These are phyloP conservation scores for Penicillium cataractarum DNA, from an alignment of 495 filamentous ascomycete species.

Conservation along the genomic window DNA sequence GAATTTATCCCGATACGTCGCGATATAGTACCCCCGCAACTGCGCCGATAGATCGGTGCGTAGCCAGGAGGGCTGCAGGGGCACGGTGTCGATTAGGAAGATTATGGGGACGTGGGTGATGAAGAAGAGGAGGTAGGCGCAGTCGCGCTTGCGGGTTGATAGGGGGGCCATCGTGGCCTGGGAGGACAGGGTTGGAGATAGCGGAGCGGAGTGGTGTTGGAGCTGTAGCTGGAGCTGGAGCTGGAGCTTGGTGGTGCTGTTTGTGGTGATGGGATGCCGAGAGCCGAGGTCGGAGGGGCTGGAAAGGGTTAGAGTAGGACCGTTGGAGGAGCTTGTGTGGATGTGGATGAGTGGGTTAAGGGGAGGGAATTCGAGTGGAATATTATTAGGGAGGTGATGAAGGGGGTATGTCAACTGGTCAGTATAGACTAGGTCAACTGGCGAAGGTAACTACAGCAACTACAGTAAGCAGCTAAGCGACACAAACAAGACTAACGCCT, in stretches of 20 bases:
- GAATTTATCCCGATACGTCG: slow-evolving; percentile 75
- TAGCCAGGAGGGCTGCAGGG: slow-evolving; percentile 63
- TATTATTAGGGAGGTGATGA: not conserved
- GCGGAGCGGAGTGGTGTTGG: not conserved
- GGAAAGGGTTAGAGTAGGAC: not conserved
- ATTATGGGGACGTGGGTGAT: slow-evolving; percentile 67
- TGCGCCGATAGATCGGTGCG: slow-evolving; percentile 51
- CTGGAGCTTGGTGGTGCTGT: not conserved
- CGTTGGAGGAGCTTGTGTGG: no score
- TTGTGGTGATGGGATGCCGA: not conserved
- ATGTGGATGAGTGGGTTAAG: no score
- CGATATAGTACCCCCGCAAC: slow-evolving; percentile 65
- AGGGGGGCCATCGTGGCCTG: slow-evolving; percentile 10
- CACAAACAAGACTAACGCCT: not conserved
- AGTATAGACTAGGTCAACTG: not conserved
- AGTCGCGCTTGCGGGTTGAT: slow-evolving; percentile 50
- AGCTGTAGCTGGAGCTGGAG: not conserved
- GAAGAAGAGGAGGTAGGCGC: slow-evolving; percentile 73
- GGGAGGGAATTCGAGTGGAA: no score
- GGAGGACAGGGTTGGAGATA: not conserved
- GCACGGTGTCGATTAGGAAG: slow-evolving; percentile 66
- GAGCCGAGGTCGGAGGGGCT: not conserved
- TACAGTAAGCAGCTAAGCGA: slow-evolving; percentile 3
- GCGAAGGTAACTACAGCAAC: not conserved
- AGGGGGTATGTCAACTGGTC: not conserved